Conservation (phyloP, 805 yeast species). For the Candida cerambycidarum region DNA sequence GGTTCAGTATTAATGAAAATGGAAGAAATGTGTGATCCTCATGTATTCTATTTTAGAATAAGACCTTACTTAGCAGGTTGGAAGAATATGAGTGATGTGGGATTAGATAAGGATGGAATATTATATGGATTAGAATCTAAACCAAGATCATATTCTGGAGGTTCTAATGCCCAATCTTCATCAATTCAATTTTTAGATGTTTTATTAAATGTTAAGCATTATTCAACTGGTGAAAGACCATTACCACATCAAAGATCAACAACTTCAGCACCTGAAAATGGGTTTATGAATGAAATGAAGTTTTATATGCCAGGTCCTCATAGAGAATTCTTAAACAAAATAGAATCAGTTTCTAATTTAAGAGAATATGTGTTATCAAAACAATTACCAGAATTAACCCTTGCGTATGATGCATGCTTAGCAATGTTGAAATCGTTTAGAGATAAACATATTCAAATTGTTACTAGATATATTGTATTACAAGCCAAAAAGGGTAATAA, state of each 20-base stretch:
- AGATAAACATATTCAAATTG: constrained; percentile 91
- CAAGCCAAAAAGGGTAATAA: constrained; percentile 64
- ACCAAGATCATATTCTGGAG: constrained; percentile 72
- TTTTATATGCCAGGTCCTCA: constrained; percentile 88
- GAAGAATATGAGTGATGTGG: constrained; percentile 87
- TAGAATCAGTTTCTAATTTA: constrained; percentile 58
- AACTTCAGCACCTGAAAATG: constrained; percentile 19
- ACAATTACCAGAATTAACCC: constrained; percentile 53
- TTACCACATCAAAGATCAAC: constrained; percentile 18
- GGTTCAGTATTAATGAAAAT: constrained; percentile 73
- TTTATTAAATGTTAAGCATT: constrained; percentile 71
- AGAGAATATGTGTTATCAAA: constrained; percentile 60
- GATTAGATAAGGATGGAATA: constrained; percentile 69
- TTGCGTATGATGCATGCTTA: constrained; percentile 83
- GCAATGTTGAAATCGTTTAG: constrained; percentile 87
- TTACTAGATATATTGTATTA: constrained; percentile 78
- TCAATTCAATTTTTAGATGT: constrained; percentile 85
- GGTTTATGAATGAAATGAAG: constrained; percentile 82
- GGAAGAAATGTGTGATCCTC: constrained; percentile 96
- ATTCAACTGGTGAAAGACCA: constrained; percentile 66
- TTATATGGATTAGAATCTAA: constrained; percentile 64
- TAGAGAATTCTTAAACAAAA: constrained; percentile 64
- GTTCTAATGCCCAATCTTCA: constrained; percentile 92
- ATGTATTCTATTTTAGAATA: constrained; percentile 79
- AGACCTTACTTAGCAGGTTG: constrained; percentile 94